A percentile compares a stretch with the other conserved stretches of the same genome.
phyloP scores from a whole-genome alignment of 441 rosid species.

The Rhodomyrtus psidioides region DNA sequence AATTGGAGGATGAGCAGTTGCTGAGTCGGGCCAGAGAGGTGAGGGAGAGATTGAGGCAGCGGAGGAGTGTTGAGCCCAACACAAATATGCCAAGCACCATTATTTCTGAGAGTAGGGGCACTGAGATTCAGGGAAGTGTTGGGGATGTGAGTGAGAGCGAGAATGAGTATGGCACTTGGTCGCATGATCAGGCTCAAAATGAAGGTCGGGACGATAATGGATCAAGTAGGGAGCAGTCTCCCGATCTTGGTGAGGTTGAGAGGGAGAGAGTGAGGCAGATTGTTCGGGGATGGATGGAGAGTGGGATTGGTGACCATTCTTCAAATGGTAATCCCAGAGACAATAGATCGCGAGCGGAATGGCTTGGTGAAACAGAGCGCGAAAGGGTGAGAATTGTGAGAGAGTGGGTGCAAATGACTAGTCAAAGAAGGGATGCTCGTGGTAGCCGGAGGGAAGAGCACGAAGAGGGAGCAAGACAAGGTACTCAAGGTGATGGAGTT shows the following conservation, averaged over 20 bases:
- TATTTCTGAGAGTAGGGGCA: constrained; percentile 47
- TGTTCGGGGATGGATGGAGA: constrained; percentile 92
- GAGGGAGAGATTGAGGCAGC: constrained; percentile 70
- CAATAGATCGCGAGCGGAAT: constrained; percentile 65
- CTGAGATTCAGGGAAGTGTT: constrained; percentile 61
- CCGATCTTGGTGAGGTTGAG: constrained; percentile 84
- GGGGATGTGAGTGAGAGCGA: constrained; percentile 76
- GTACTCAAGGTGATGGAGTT: constrained; percentile 39
- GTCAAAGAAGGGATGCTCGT: constrained; percentile 73
- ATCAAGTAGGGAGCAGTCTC: constrained; percentile 89
- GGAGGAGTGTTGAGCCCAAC: constrained; percentile 41
- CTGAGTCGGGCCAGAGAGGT: constrained; percentile 65
- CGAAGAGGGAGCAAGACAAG: constrained; percentile 19
- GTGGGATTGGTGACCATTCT: constrained; percentile 60
- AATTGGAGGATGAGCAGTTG: constrained; percentile 87
- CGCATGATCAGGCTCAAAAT: constrained; percentile 46
- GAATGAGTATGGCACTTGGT: constrained; percentile 75
- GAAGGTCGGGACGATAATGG: constrained; percentile 38
- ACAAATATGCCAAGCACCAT: constrained; percentile 31
- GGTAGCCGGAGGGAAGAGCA: constrained; percentile 55
- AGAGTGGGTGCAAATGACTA: constrained; percentile 83
- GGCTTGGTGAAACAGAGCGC: constrained; percentile 96
- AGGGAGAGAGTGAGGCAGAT: constrained; percentile 94
- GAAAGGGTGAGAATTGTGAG: constrained; percentile 96
- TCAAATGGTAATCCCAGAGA: constrained; percentile 49